These are phyloP conservation scores for Ilex paraguariensis DNA, from an alignment of 305 asterid genomes.

Conservation along the genomic window DNA sequence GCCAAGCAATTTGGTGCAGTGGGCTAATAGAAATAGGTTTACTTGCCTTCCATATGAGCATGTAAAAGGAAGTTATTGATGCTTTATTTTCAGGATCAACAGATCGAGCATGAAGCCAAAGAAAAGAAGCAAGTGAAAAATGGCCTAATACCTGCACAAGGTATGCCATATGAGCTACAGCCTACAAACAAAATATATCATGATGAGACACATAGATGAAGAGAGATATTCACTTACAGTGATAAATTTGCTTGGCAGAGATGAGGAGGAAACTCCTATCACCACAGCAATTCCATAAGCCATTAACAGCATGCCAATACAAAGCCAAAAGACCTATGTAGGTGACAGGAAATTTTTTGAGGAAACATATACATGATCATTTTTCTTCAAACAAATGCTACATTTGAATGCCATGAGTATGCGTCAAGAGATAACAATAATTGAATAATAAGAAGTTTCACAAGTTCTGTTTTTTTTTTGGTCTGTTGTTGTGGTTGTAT, in stretches of 20 bases:
- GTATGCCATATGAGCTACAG: too few relatives aligned
- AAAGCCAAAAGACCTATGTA: slow-evolving; percentile 22
- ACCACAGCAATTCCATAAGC: slow-evolving; percentile 23
- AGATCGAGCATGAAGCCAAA: slow-evolving; percentile 13
- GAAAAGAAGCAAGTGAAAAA: slow-evolving; percentile 12
- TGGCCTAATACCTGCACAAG: slow-evolving; percentile 19
- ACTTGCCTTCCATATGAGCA: slow-evolving; percentile 26
- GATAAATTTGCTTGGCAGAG: slow-evolving; percentile 11
- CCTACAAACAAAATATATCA: too few relatives aligned
- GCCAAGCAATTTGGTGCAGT: not conserved
- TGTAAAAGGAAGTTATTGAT: slow-evolving; percentile 18
- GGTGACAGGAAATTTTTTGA: not conserved
- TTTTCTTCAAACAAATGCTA: too few relatives aligned
- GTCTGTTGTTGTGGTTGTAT: too few relatives aligned
- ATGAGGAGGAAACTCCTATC: slow-evolving; percentile 17
- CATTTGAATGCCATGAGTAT: too few relatives aligned
- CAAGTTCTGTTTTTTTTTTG: too few relatives aligned
- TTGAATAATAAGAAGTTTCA: too few relatives aligned
- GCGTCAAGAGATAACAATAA: too few relatives aligned
- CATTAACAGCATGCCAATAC: slow-evolving; percentile 15
- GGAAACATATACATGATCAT: not conserved
- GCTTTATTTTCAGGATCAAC: slow-evolving; percentile 10
- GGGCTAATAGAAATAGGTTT: not conserved
- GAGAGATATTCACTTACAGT: slow-evolving; percentile 4
- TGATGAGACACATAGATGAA: not conserved